These are phyloP conservation scores for Phytopythium ostracodes DNA, from an alignment of 352 stramenopile species.

Conservation along the genomic window DNA sequence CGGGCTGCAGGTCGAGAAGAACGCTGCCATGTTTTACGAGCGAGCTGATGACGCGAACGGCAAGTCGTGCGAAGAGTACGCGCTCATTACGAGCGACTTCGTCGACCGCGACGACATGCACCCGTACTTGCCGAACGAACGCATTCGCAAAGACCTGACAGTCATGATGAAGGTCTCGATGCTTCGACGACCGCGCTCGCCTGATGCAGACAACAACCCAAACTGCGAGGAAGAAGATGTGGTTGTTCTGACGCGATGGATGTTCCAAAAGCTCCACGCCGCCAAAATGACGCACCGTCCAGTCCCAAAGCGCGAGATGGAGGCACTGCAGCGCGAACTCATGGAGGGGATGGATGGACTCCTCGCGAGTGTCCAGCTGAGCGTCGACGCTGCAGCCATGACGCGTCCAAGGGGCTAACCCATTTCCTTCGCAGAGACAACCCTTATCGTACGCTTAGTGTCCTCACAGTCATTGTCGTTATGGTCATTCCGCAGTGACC, in stretches of 20 bases:
- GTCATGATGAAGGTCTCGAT: conserved; percentile 18
- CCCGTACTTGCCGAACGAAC: conserved; percentile 16
- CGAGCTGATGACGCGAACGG: conserved; percentile 5
- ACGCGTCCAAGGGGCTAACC: no score
- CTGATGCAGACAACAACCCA: neutral
- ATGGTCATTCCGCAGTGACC: neutral
- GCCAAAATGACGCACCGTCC: neutral
- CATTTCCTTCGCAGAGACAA: no score
- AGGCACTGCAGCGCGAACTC: neutral
- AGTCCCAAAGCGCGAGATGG: neutral
- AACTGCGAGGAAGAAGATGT: neutral
- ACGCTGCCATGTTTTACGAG: conserved; percentile 28
- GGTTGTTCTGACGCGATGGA: conserved; percentile 2
- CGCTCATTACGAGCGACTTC: conserved; percentile 20
- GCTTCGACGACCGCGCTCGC: neutral
- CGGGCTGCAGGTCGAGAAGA: conserved; percentile 24
- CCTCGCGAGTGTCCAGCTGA: neutral
- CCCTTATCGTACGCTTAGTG: no score
- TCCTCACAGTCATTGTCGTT: no score
- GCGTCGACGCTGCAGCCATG: neutral
- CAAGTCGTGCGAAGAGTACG: conserved; percentile 9
- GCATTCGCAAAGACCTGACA: conserved; percentile 23
- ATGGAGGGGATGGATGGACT: neutral
- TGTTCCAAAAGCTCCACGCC: neutral
- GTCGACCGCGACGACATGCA: conserved; percentile 27